These are phyloP conservation scores for Naegleria fowleri DNA, from an alignment of 208 protist genomes.

Conservation along the genomic window DNA sequence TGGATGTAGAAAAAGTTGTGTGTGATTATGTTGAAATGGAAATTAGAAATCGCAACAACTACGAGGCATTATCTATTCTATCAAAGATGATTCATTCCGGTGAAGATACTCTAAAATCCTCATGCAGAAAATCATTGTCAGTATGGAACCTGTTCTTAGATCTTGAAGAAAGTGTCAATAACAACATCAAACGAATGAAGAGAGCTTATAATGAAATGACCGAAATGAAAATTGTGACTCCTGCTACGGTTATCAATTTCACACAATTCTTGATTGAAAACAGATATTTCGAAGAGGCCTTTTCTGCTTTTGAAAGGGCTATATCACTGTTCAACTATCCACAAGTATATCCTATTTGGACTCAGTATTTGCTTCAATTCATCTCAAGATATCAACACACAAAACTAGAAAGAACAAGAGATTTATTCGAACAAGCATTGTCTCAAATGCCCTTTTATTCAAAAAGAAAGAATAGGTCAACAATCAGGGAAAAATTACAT, in stretches of 20 bases:
- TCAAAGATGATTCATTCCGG: conserved; percentile 51
- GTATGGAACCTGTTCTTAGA: conserved; percentile 32
- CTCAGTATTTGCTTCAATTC: conserved; percentile 77
- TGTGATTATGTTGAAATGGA: conserved; percentile 84
- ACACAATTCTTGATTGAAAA: conserved; percentile 67
- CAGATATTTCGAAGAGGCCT: conserved; percentile 60
- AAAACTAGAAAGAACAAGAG: conserved; percentile 75
- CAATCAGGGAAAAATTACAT: conserved; percentile 10
- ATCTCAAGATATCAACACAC: conserved; percentile 62
- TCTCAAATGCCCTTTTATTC: conserved; percentile 32
- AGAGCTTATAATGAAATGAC: conserved; percentile 61
- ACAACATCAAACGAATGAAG: conserved; percentile 40
- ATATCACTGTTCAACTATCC: conserved; percentile 71
- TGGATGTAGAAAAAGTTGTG: conserved; percentile 74
- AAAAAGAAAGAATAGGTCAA: conserved; percentile 30
- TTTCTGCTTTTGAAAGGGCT: conserved; percentile 51
- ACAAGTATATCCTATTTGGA: conserved; percentile 69
- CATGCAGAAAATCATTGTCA: background rate
- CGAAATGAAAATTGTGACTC: conserved; percentile 65
- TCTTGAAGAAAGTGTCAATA: conserved; percentile 29
- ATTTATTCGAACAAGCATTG: conserved; percentile 79
- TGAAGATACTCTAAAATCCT: background rate
- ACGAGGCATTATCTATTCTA: conserved; percentile 63
- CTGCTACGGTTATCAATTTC: conserved; percentile 77
- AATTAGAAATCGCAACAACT: conserved; percentile 51